phyloP scores from a whole-genome alignment of 768 basidiomycete genomes.

The Mycena crocata region DNA sequence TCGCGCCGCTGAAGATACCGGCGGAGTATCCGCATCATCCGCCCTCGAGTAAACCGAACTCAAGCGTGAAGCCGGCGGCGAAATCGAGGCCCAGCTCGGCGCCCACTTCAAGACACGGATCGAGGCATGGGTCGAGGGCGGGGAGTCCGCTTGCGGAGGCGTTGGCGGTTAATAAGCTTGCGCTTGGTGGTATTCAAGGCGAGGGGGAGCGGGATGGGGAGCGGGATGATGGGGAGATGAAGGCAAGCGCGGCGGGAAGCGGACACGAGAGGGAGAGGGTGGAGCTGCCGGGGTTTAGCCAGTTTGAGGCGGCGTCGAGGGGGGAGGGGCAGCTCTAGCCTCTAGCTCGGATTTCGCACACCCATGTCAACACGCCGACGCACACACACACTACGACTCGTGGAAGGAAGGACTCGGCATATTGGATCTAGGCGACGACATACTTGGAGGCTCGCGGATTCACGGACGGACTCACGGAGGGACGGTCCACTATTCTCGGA shows the following conservation, averaged over 20 bases:
- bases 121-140: background rate
- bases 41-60: background rate
- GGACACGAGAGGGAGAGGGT: constrained; percentile 46
- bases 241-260: constrained; percentile 34
- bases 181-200: constrained; percentile 24
- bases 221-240: constrained; percentile 34
- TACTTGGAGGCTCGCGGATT: too few species aligned
- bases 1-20: constrained; percentile 70
- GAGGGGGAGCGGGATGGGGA: constrained; percentile 31
- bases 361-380: too few species aligned
- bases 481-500: background rate
- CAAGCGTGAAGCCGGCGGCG: background rate
- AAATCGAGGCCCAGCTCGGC: background rate
- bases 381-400: too few species aligned
- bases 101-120: background rate
- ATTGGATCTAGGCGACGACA: too few species aligned
- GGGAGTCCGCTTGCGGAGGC: background rate
- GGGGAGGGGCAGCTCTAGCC: constrained; percentile 1
- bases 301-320: constrained; percentile 67
- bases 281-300: constrained; percentile 71
- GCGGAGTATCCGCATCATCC: background rate
- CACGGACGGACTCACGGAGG: too few species aligned
- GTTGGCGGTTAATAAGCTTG: constrained; percentile 19
- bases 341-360: background rate
- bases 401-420: too few species aligned